Conservation (phyloP, 139 green algal genomes). For the Coccomyxa sp. region DNA sequence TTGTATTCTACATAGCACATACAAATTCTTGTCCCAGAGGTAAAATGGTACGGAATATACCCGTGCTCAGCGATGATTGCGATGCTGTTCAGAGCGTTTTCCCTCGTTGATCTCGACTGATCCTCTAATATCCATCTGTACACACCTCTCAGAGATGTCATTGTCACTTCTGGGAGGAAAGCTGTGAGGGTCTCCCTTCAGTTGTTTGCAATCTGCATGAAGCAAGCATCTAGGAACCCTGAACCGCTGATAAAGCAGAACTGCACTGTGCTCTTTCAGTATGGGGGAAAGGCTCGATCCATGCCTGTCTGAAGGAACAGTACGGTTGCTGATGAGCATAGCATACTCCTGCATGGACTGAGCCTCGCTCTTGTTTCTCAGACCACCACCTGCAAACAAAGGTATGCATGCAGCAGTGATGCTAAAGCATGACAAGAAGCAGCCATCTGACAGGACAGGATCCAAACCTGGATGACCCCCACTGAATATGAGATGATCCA, state of each 20-base stretch:
- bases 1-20: too few relatives aligned
- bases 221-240: not conserved
- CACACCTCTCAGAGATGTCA: too few relatives aligned
- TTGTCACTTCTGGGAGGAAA: too few relatives aligned
- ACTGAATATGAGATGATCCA: constrained; percentile 1
- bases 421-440: not conserved
- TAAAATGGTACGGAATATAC: not conserved
- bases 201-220: not conserved
- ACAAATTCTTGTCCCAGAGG: not conserved
- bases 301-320: not conserved
- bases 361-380: constrained; percentile 1
- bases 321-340: not conserved
- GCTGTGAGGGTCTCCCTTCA: not conserved
- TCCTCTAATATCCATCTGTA: constrained; percentile 2
- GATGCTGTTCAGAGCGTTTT: constrained; percentile 6
- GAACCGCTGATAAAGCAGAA: too few relatives aligned
- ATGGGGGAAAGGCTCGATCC: not conserved
- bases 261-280: not conserved
- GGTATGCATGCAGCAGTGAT: not conserved
- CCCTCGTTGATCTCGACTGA: not conserved
- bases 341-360: constrained; percentile 3
- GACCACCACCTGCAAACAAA: not conserved
- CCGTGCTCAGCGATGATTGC: not conserved
- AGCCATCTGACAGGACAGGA: not conserved
- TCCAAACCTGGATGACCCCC: constrained; percentile 1